phyloP scores from a whole-genome alignment of 2,329 filamentous ascomycete genomes.

The Talaromyces funiculosus region DNA sequence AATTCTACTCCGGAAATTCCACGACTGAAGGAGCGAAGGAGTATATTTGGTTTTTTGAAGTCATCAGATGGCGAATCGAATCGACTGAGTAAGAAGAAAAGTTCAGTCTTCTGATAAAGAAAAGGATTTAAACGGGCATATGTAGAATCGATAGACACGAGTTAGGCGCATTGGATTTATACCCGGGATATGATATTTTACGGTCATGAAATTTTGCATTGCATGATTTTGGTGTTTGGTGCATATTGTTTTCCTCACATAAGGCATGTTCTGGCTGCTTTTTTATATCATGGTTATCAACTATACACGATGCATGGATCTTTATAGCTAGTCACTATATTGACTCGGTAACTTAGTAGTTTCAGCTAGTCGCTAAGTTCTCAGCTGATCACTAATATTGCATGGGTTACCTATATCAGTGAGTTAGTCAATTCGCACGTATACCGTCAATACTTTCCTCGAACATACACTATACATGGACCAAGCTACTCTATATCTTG shows the following conservation, averaged over 20 bases:
- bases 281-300: background rate
- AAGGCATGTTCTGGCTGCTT: background rate
- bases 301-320: background rate
- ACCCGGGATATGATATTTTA: background rate
- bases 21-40: constrained; percentile 36
- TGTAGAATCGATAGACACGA: background rate
- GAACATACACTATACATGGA: too few relatives aligned
- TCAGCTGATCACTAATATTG: too few relatives aligned
- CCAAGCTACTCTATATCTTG: too few relatives aligned
- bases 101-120: constrained; percentile 39
- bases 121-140: background rate
- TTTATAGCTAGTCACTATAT: too few relatives aligned
- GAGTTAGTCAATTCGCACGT: background rate
- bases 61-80: constrained; percentile 25
- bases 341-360: too few relatives aligned
- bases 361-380: too few relatives aligned
- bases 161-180: background rate
- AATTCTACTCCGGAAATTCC: constrained; percentile 15
- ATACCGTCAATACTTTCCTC: background rate
- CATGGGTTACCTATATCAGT: background rate
- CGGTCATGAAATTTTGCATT: background rate
- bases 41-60: constrained; percentile 41
- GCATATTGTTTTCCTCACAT: background rate
- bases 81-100: constrained; percentile 41
- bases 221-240: background rate